Base-by-base conservation (phyloP, 768 basidiomycete species). In the Crepidotus variabilis region DNA sequence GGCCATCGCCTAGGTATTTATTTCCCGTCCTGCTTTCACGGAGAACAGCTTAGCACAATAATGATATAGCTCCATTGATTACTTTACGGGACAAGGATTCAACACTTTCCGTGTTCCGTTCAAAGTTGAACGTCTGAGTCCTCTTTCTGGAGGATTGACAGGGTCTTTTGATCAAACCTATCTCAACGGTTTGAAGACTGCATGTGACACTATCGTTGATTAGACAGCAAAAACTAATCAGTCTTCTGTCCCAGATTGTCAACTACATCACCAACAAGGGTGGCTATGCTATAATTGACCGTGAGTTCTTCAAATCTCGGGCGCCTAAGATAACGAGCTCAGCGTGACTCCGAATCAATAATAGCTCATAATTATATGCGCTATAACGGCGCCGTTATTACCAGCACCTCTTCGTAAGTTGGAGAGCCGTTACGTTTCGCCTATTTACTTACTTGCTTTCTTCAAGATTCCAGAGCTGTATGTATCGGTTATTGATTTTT, bases 51-150 rank as follows among this genome's bases (percentile, higher is more conserved):
- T n/a, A n/a, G 20, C 6, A 20, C n/a, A 24, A n/a, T 2, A 16
- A 18, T 22, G n/a, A 5, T 47, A 48, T 58, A 62, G 63, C 51
- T 74, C 70, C 50, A 67, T 75, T 48, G 75, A 85, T 74, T 85
- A 69, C 73, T 85, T 85, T 67, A 70, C 81, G 48, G 68, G 64
- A 14, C 68, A 81, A 62, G 83, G 83, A 24, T 80, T 85, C 72
- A 84, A 84, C 70, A 74, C 79, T 13, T 85, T 85, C 81, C 82
- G 83, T 56, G 69, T 86, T 58, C 78, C 83, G 6, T 86, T 86
- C 79, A 62, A 73, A 57, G 71, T 80, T 69, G 85, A 86, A 64
- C 80, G 84, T 52, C 58, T 86, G 47, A 75, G 68, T 58, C 79
- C 84, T 36, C 81, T 80, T 36, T 61, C 81, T 1, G 75, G 64